Base-by-base conservation (phyloP, 2,329 filamentous ascomycete genomes). In the Mycosphaerella sp. region DNA sequence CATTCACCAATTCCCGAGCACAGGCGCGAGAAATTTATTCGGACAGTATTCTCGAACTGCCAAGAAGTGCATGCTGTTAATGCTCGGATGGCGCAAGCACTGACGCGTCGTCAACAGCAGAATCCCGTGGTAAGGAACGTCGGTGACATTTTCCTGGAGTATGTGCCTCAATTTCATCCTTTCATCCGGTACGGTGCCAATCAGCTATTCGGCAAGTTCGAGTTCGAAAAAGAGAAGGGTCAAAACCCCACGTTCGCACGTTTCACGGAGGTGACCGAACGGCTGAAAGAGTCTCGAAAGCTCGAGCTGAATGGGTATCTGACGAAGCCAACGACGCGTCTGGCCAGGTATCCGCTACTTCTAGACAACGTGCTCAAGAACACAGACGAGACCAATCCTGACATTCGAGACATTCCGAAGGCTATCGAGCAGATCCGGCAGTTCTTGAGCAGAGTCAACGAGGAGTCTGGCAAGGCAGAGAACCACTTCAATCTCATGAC, bases 101-200 rank as follows among this genome's bases (percentile, higher is more conserved):
- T 98, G 60, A 97, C 95, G 12, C 81, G 88, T 60, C 80, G 93
- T 55, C 93, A 98, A 69, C 91, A 95, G 67, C 89, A 95, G 70
- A 83, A 84, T 58, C 90, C 89, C 1, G 87, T 98, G 12, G 93
- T 98, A 5, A 78, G 85, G 61, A 91, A 89, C 59, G 81, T 98
- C 56, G 93, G 92, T 59, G 93, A 98, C 69, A 89, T 98, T 55
- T 97, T 98, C 73, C 72, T 95, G 49, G 87, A 95, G 68, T 95
- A 85, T 67, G 91, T 92, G 10, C 90, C 91, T 8, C 86, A 88
- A 61, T 98, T 98, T 67, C 87, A 91, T 63, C 93, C 93, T 0
- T 98, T 98, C 69, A 96, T 98, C 68, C 84, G 87, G 66, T 98
- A 98, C 67, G 93, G 93, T 66, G 88, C 92, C 40, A 95, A 91